Conservation (phyloP, 192 early-diverging fungal genomes). For the Coemansia sp. region DNA sequence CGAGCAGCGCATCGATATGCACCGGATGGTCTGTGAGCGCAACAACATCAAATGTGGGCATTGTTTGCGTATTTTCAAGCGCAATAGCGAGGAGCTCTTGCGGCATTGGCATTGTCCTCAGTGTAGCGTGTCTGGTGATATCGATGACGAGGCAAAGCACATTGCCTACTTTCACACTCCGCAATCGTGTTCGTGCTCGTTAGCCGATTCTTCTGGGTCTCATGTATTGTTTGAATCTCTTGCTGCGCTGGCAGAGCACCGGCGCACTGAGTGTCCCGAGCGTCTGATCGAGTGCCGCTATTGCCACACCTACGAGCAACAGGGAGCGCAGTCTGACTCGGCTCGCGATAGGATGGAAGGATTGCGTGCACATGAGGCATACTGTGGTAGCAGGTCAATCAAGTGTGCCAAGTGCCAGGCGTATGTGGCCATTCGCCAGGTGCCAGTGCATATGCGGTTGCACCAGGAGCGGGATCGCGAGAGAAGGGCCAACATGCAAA, state of each 20-base stretch:
- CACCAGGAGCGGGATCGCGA: constrained; percentile 55
- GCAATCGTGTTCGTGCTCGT: constrained; percentile 60
- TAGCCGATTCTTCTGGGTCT: too few relatives aligned
- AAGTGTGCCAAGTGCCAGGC: constrained; percentile 71
- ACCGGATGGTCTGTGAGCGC: constrained; percentile 73
- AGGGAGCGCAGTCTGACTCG: constrained; percentile 54
- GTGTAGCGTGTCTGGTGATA: constrained; percentile 56
- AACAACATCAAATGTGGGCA: constrained; percentile 68
- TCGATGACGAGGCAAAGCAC: constrained; percentile 65
- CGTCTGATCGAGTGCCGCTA: constrained; percentile 78
- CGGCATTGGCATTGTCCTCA: constrained; percentile 82
- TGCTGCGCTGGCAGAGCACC: constrained; percentile 61
- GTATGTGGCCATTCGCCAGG: constrained; percentile 74
- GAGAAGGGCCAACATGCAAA: constrained; percentile 58
- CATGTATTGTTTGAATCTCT: too few relatives aligned
- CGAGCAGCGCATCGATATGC: constrained; percentile 57
- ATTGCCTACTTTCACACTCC: constrained; percentile 57
- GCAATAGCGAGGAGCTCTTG: constrained; percentile 53
- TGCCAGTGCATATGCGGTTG: constrained; percentile 66
- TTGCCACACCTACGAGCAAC: constrained; percentile 69
- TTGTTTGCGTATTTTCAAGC: constrained; percentile 68
- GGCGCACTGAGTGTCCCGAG: constrained; percentile 63
- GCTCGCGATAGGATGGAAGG: constrained; percentile 64
- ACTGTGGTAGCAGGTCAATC: constrained; percentile 83
- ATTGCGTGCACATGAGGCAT: constrained; percentile 71